Evolutionary conservation across 352 stramenopile species (phyloP), one percentile per base, ranked within the genome.

Genomic region (Phytopythium boreale): DNA sequence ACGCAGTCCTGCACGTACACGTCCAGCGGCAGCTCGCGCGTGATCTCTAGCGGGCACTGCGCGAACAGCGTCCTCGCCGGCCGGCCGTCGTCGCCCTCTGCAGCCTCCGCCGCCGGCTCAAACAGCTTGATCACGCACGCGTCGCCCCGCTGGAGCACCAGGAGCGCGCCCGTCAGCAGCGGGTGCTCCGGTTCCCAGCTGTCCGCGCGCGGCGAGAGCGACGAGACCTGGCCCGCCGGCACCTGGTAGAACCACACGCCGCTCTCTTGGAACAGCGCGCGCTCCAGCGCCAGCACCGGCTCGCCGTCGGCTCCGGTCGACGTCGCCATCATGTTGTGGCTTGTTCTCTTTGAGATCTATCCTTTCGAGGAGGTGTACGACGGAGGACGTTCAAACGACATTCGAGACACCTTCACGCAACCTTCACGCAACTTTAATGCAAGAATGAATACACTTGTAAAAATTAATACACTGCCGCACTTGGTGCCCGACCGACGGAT

Each of bases 211-310:
- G 87, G 87, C 44, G 79, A 79, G 24, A 93, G 72, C 67, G 76
- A 90, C 39, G 74, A 86, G 56, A 96, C 77, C 62, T 94, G 82
- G 3, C 68, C 63, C 4, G 80, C 39, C 0, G 85, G 84, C 15
- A 96, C 82, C 47, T 93, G 87, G 71, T 96, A 96, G 74, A 96
- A 83, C 87, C 87, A 96, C 56, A 96, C 85, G 66, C 77, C 71
- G 60, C 59, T 79, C 68, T 91, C 84, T 17, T 79, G 74, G 70
- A 96, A 96, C 36, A 94, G 73, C 62, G 76, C 72, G 61, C 90
- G 84, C 76, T 90, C 85, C 59, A 94, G 62, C 62, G 77, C 79
- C 61, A 83, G 53, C 52, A 29, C 52, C 29, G 29, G 52, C 53
- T 47, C 72, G 46, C 62, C 43, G 50, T 75, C 76, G 0, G 1